phyloP scores from a whole-genome alignment of 306 rosid species.

The Casuarina glauca region DNA sequence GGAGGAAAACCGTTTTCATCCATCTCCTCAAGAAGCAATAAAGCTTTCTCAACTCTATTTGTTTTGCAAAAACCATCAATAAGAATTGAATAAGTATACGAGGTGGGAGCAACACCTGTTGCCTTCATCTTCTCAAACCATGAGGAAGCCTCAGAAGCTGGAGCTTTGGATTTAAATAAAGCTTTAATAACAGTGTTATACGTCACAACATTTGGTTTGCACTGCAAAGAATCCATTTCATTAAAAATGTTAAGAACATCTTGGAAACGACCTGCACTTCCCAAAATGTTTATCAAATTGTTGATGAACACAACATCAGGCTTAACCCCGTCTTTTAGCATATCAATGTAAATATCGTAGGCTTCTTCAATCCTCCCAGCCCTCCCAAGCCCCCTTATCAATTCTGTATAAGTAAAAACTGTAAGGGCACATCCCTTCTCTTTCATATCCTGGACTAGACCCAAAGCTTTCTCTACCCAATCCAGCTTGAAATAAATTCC shows the following conservation, averaged over 20 bases:
- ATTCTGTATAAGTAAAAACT: constrained; percentile 78
- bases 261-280: constrained; percentile 64
- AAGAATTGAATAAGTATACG: constrained; percentile 85
- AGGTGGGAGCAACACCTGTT: constrained; percentile 69
- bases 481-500: constrained; percentile 69
- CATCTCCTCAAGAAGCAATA: constrained; percentile 97
- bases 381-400: constrained; percentile 88
- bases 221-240: constrained; percentile 59
- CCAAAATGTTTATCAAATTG: constrained; percentile 78
- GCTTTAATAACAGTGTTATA: constrained; percentile 76
- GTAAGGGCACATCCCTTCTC: constrained; percentile 59
- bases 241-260: constrained; percentile 59
- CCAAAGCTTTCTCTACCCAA: constrained; percentile 63
- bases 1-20: constrained; percentile 94
- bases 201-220: constrained; percentile 79
- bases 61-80: constrained; percentile 94
- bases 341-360: constrained; percentile 45
- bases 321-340: constrained; percentile 67
- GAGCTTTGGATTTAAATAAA: constrained; percentile 68
- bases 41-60: constrained; percentile 77
- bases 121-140: constrained; percentile 91
- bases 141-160: constrained; percentile 56
- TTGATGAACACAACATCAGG: constrained; percentile 84
- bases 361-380: constrained; percentile 82
- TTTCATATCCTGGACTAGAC: constrained; percentile 71